Evolutionary conservation across 345 rosid genomes (phyloP), one percentile per base, ranked within the genome.

Genomic region (rapeseed (Brassica napus)): DNA sequence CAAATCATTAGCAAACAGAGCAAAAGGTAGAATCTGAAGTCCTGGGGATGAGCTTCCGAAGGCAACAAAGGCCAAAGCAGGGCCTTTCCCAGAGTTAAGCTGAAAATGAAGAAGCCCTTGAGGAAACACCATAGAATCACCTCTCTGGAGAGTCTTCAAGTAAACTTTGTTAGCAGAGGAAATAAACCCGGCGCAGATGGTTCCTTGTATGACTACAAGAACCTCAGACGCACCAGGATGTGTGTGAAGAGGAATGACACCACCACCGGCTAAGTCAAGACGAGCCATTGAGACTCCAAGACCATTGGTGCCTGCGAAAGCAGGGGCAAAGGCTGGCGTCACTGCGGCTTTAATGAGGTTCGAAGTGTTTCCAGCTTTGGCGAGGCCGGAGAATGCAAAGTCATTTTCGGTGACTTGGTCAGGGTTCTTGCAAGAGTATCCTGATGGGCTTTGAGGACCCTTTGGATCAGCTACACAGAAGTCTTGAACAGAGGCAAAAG

Each of bases 231-330:
- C 97, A 3, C 90, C 89, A 2, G 98, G 97, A 81, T 91, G 98
- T 11, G 94, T 90, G 84, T 91, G 97, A 73, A 91, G 84, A 6
- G 97, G 97, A 59, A 91, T 37, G 24, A 93, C 97, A 26, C 98
- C 98, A 0, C 85, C 91, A 1, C 7, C 23, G 2, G 91, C 93
- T 80, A 93, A 58, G 85, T 93, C 98, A 58, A 93, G 78, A 49
- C 98, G 90, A 69, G 92, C 95, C 59, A 90, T 0, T 24, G 98
- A 91, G 72, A 93, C 31, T 1, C 92, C 98, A 4, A 93, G 98
- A 8, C 98, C 95, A 49, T 93, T 93, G 4, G 72, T 9, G 0
- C 89, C 97, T 0, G 92, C 89, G 39, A 90, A 88, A 67, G 87
- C 88, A 8, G 86, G 81, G 0, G 79, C 81, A 64, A 90, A 90